Base-by-base conservation (phyloP, 1,139 yeast genomes). In the Hanseniaspora gamundiae region DNA sequence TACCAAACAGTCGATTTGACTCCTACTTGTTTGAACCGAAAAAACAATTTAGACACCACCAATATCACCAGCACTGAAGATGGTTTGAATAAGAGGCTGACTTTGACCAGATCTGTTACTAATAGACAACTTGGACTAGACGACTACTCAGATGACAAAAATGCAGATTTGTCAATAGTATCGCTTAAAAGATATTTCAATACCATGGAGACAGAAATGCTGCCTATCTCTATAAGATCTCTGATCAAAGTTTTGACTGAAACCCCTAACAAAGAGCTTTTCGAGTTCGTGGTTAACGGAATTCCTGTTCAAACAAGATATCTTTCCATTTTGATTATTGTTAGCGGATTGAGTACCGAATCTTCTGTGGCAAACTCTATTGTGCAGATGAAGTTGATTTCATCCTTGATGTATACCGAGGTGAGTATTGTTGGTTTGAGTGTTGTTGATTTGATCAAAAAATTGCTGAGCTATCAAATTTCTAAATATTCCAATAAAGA, bases 291-390 rank as follows among this genome's bases (percentile, higher is more conserved):
- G 47, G 76, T 86, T 10, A 73, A 76, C 39, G 86, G 91, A 77
- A 75, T 86, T 7, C 97, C 95, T 0, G 94, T 91, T 16, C 96
- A 87, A 57, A 67, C 86, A 49, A 69, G 98, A 50, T 88, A 85
- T 59, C 67, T 81, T 36, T 74, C 84, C 4, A 68, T 84, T 43
- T 60, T 69, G 11, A 57, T 71, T 1, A 55, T 74, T 35, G 67
- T 72, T 4, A 52, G 59, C 20, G 55, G 56, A 35, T 48, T 67
- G 22, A 40, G 46, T 17, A 19, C 39, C 11, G 51, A 48, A 1
- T 17, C 38, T 26, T 30, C 38, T 10, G 39, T 57, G 57, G 19
- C 52, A 11, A 48, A 64, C n/a, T 78, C 80, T 53, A 61, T 69
- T 8, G 68, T 68, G 36, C 66, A 76, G 36, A 69, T 84, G 10